Conservation (phyloP, 2,329 filamentous ascomycete genomes). For the Thermomyces lanuginosus region DNA sequence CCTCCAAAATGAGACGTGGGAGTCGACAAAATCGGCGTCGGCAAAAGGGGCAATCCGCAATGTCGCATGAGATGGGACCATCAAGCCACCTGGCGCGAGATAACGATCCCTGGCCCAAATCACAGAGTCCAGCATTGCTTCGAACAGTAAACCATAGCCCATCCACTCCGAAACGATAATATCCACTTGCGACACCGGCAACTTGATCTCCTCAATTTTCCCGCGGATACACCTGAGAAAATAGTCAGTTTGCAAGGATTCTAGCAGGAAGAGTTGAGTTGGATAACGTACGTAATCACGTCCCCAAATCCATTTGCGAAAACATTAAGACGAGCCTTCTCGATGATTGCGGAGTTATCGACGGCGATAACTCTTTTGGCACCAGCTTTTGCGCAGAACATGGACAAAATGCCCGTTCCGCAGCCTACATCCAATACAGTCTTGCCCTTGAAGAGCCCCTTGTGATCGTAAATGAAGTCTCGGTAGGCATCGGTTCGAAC, state of each 20-base stretch:
- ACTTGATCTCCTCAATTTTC: conserved; percentile 69
- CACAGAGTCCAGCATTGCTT: conserved; percentile 90
- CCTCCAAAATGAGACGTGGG: conserved; percentile 72
- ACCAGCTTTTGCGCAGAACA: conserved; percentile 87
- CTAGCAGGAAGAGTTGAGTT: background rate
- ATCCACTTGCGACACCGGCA: conserved; percentile 69
- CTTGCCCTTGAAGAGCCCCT: conserved; percentile 41
- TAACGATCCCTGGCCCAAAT: conserved; percentile 78
- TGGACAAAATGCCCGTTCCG: conserved; percentile 64
- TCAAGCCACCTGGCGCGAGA: conserved; percentile 59
- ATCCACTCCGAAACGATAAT: conserved; percentile 97
- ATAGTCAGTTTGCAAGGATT: conserved; percentile 4
- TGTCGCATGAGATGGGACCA: conserved; percentile 73
- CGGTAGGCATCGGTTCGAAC: conserved; percentile 82
- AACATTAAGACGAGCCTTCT: conserved; percentile 71
- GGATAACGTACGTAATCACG: conserved; percentile 43
- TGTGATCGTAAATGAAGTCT: conserved; percentile 46
- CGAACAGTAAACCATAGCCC: conserved; percentile 85
- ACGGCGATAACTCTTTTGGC: conserved; percentile 77
- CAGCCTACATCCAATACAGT: conserved; percentile 75
- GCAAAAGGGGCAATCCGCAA: conserved; percentile 68
- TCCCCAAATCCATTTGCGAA: conserved; percentile 61
- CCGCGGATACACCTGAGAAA: conserved; percentile 50
- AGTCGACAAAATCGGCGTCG: conserved; percentile 59
- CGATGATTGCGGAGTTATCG: conserved; percentile 79